Base-by-base conservation (phyloP, 495 filamentous ascomycete species). In the Pyrenula aspistea region DNA sequence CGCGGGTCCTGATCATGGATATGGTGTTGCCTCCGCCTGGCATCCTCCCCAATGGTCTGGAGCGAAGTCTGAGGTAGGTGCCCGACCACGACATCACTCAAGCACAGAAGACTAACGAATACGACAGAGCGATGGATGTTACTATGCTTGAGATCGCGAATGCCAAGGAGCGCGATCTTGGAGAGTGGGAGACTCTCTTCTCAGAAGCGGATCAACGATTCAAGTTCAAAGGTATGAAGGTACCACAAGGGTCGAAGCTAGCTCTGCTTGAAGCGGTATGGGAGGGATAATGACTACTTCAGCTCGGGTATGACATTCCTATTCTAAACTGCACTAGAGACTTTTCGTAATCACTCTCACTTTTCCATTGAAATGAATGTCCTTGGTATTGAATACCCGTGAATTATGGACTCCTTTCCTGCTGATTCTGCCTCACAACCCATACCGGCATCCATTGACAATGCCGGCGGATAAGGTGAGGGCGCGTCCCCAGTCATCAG, bases 1-100 rank as follows among this genome's bases (percentile, higher is more conserved):
- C 75, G 10, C 68, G 70, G 51, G 63, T 81, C 48, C 25, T 80
- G 53, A 70, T 81, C 49, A 80, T 76, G 56, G 78, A 82, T 54
- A 64, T 63, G 22, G 60, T 72, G 3, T 54, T 76, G 24, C 61
- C 69, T 2, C 56, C 49, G 19, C 62, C 66, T 1, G 61, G 60
- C 8, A 53, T 56, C 2, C 48, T 59, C 1, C 42, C 53, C 2
- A 55, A 55, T 24, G 4, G 25, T 0, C 10, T 50, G 10, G 57
- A 59, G 11, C 25, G 57, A 10, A 51, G 51, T 2, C 4, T 59
- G 15, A 55, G 57, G 56, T 58, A 49, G 22, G 56, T 48, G 24
- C 20, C 15, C 24, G 4, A 24, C 8, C n/a, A 24, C 8, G 19
- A 48, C 11, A 48, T 48, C 11, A 48, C 19, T 48, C 42, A 48